Base-by-base conservation (phyloP, 2,329 filamentous ascomycete species). In the Cytospora schulzeri region DNA sequence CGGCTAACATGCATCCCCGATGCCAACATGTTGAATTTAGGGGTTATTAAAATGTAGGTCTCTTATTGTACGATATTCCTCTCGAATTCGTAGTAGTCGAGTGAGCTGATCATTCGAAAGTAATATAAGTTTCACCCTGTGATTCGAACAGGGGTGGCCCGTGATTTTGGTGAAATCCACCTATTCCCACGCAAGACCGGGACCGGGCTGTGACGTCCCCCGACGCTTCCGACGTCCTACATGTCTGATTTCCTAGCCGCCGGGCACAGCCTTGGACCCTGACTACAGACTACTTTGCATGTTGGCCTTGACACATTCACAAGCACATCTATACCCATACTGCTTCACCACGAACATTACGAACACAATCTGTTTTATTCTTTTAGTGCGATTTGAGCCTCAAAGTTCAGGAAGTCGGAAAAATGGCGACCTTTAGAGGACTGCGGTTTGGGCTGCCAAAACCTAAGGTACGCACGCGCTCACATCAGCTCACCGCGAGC, bases 391-490 rank as follows among this genome's bases (percentile, higher is more conserved):
- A 51, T 19, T 54, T 31, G 11, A 51, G 19, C 17, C 8, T 15
- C 19, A 4, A 14, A 54, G 5, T 7, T 41, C 8, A 17, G 2
- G 41, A 9, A 19, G 5, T 17, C 3, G 31, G n/a, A n/a, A 24
- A 53, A 38, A 67, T 67, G 65, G 59, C 56, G 22, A 51, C 28
- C 15, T 64, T 60, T 31, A 52, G 50, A 55, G 48, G 57, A 26
- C 54, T 58, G 38, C 51, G 63, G 61, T 48, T 57, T 8, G 57
- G 58, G 63, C 57, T 68, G 45, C 65, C 62, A 31, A 64, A 62
- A 51, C 60, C 66, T 14, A 67, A 66, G 66, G 66, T 60, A 56
- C 38, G 63, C n/a, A 60, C 12, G 57, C 51, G 41, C 55, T 31
- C 58, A 38, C 5, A 29, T 48, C 58, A 57, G 52, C 35, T 38